Evolutionary conservation across 331 rosid genomes (phyloP), one percentile per base, ranked within the genome.

Genomic region (Acacia pycnantha): DNA sequence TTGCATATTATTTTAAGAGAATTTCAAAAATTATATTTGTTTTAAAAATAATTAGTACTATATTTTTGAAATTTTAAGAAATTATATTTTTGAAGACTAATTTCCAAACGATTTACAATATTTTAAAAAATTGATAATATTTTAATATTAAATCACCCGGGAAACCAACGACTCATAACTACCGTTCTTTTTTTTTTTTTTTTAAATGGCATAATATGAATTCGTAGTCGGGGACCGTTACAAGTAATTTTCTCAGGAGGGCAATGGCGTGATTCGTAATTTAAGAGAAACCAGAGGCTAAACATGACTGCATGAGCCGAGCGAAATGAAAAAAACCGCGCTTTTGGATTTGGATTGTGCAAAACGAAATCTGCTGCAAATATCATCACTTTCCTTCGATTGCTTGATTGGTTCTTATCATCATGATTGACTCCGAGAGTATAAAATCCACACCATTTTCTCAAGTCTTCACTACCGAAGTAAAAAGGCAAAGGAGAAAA

Each of bases 271-370:
- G 6, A 26, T 62, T 62, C 40, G 68, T 62, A 27, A 35, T 33
- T 64, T 24, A 2, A 3, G 3, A 4, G 68, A 3, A 62, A 6
- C 11, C 3, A 22, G 8, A 73, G 47, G 12, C 18, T 58, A 58
- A 58, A 2, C 14, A 2, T 1, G 31, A 51, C 27, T 35, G 56
- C 74, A 13, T 35, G 41, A 22, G 12, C 47, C 2, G 26, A 16
- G 2, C 9, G 65, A n/a, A 58, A 48, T 19, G 3, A n/a, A 19
- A 67, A 67, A 75, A 66, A 29, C 59, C 80, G 80, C 84, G 76
- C 80, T 26, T 64, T 56, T 8, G 12, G 12, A n/a, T 61, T 61
- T 10, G 33, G 15, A 24, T 24, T 24, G 8, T 0, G 37, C 21
- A 27, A 4, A 62, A 21, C 12, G 33, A 62, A 62, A 62, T 62